phyloP scores from a whole-genome alignment of 148 eudicot genomes.

The Heliamphora exappendiculata region DNA sequence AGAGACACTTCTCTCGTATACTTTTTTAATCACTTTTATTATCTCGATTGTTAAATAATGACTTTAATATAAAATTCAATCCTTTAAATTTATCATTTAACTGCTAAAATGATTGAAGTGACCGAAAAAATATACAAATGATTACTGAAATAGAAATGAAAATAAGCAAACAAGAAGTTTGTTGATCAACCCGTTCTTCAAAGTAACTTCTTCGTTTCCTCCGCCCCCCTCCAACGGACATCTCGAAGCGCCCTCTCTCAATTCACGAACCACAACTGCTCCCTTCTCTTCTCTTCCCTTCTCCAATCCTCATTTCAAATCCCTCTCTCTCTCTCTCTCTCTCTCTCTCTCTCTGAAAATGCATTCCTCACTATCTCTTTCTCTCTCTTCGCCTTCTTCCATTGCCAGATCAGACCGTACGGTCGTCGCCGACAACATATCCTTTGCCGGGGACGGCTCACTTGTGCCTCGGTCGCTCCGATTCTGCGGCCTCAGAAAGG shows the following conservation, averaged over 20 bases:
- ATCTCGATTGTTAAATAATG: too few relatives aligned
- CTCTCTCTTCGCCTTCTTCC: conserved; percentile 42
- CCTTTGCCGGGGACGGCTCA: conserved; percentile 3
- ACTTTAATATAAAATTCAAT: too few relatives aligned
- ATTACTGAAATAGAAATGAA: background rate
- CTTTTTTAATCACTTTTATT: too few relatives aligned
- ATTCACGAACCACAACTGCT: background rate
- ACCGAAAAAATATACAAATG: too few relatives aligned
- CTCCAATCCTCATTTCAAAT: background rate
- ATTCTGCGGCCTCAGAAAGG: conserved; percentile 71
- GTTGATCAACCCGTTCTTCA: conserved; percentile 3
- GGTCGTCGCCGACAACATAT: conserved; percentile 7
- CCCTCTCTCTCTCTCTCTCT: conserved; percentile 10
- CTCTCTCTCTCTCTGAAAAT: conserved; percentile 32
- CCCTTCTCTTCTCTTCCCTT: background rate
- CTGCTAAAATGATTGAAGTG: too few relatives aligned
- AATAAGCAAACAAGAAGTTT: background rate
- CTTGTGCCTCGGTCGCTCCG: conserved; percentile 40
- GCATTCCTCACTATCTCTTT: conserved; percentile 65
- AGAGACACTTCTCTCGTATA: too few relatives aligned
- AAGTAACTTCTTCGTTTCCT: conserved; percentile 34
- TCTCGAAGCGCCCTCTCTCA: conserved; percentile 20
- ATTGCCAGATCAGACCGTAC: conserved; percentile 30
- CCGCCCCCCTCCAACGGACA: conserved; percentile 47
- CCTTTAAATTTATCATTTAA: too few relatives aligned